Conservation (phyloP, 2,329 filamentous ascomycete genomes). For the Karstenula rhodostoma region DNA sequence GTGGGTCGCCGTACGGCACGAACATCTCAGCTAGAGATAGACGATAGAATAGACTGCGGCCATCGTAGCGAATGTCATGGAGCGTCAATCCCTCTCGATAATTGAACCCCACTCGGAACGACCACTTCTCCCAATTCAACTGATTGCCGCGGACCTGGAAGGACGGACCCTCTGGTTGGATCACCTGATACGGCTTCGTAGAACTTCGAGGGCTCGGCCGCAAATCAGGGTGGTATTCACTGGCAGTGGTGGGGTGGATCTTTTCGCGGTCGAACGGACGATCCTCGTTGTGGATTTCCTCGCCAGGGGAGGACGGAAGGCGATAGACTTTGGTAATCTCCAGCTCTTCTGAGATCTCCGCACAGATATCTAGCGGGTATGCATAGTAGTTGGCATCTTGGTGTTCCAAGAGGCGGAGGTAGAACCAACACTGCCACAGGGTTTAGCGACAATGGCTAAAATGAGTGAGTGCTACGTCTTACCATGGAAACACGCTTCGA, state of each 20-base stretch:
- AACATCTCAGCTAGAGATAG: constrained; percentile 74
- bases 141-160: constrained; percentile 29
- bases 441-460: not conserved
- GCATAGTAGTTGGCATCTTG: constrained; percentile 65
- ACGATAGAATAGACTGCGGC: constrained; percentile 71
- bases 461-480: constrained; percentile 9
- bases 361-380: constrained; percentile 63
- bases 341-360: constrained; percentile 61
- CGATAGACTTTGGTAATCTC: constrained; percentile 60
- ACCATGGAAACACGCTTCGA: constrained; percentile 60
- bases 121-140: constrained; percentile 56
- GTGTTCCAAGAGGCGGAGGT: constrained; percentile 49
- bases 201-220: constrained; percentile 21
- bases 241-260: constrained; percentile 43
- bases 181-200: constrained; percentile 30
- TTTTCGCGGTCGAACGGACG: constrained; percentile 54
- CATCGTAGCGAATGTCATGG: constrained; percentile 71
- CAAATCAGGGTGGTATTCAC: constrained; percentile 37
- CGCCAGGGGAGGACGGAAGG: constrained; percentile 51
- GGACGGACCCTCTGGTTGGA: constrained; percentile 37
- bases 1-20: constrained; percentile 71
- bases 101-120: constrained; percentile 55
- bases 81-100: constrained; percentile 55
- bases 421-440: constrained; percentile 48
- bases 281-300: constrained; percentile 47